Conservation (phyloP, 257 asterid species). For the Ilex aquifolium region DNA sequence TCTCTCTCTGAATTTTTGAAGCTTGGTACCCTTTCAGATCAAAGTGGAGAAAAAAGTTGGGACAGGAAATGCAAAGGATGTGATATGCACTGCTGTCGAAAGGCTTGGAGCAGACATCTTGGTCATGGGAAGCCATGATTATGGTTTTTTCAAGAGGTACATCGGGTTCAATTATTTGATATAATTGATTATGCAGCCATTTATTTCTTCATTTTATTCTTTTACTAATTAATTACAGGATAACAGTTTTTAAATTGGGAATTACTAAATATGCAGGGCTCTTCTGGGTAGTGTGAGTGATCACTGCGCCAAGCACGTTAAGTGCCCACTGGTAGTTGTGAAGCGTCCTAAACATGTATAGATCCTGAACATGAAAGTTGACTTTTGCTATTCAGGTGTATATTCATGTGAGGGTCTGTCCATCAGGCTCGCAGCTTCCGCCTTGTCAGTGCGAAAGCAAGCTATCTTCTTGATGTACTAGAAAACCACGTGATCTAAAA, state of each 20-base stretch:
- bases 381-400: no score
- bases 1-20: not conserved
- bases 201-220: not conserved
- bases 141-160: slow-evolving; percentile 71
- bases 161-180: no score
- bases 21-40: slow-evolving; percentile 17
- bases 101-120: slow-evolving; percentile 50
- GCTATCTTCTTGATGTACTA: no score
- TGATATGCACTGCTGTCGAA: slow-evolving; percentile 47
- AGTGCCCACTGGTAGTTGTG: slow-evolving; percentile 48
- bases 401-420: no score
- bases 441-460: no score
- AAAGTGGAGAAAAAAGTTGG: slow-evolving; percentile 55
- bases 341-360: slow-evolving; percentile 32
- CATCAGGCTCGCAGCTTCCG: no score
- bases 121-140: slow-evolving; percentile 69
- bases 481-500: no score
- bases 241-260: not conserved
- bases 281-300: slow-evolving; percentile 55
- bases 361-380: no score
- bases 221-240: not conserved
- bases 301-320: slow-evolving; percentile 50
- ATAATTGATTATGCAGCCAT: not conserved
- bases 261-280: slow-evolving; percentile 21
- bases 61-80: slow-evolving; percentile 58